Conservation (phyloP, 306 rosid genomes). For the Benincasa hispida region DNA sequence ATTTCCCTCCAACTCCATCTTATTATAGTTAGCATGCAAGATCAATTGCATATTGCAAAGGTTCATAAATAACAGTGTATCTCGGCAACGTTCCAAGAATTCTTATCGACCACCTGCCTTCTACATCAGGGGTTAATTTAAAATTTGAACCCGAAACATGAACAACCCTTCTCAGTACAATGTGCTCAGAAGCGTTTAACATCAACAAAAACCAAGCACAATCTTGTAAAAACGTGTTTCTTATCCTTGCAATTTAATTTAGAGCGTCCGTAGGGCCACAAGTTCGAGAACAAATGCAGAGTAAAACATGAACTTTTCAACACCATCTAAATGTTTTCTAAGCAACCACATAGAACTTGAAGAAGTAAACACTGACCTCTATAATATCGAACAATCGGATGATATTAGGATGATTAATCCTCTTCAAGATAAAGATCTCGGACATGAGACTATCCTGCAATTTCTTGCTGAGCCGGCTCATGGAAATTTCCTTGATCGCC, state of each 20-base stretch:
- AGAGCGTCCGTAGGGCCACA: not conserved
- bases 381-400: conserved; percentile 79
- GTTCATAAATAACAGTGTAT: not conserved
- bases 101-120: not conserved
- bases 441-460: conserved; percentile 87
- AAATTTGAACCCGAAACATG: not conserved
- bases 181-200: not conserved
- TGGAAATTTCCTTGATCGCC: conserved; percentile 90
- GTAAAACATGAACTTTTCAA: not conserved
- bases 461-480: conserved; percentile 64
- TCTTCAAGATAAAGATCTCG: conserved; percentile 75
- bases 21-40: not conserved
- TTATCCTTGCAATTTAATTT: not conserved
- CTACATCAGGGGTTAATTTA: not conserved
- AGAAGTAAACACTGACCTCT: conserved; percentile 33
- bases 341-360: not conserved
- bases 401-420: conserved; percentile 79
- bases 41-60: not conserved
- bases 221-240: not conserved
- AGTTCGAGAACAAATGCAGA: not conserved
- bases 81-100: not conserved
- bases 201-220: not conserved
- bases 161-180: not conserved
- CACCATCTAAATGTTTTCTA: not conserved
- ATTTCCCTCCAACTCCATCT: not conserved